Evolutionary conservation across 306 rosid species (phyloP), one percentile per base, ranked within the genome.

Genomic region (Notholithocarpus densiflorus): DNA sequence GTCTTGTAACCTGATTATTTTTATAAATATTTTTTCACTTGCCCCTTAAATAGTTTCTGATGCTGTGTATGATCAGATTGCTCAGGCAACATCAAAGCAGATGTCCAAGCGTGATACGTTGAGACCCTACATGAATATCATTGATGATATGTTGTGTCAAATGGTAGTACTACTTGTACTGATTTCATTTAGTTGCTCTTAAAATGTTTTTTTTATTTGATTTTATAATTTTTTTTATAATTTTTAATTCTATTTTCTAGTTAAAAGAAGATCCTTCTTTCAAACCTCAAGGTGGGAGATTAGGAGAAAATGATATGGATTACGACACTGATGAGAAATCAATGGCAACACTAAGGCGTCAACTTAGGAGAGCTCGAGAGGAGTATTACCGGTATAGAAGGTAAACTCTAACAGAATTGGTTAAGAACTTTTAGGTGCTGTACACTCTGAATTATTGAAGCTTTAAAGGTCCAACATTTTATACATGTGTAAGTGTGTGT

Each of bases 291-390:
- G 98, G 99, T 80, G 98, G 98, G 19, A 90, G 56, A 79, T 86
- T 95, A 17, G 99, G 97, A 60, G 98, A 84, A 83, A 90, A 86
- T 29, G 99, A 95, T 84, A 93, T 95, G 94, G 99, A 95, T 82
- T 95, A 95, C 70, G 99, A 95, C 83, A 90, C 97, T 37, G 99
- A 95, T 68, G 97, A 95, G 84, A 95, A 95, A 85, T 93, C 99
- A 75, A 95, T 95, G 99, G 99, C 99, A 64, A 85, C 93, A 32
- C 88, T 95, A 64, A 88, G 99, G 86, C 91, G 96, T 69, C 97
- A 93, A 83, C 97, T 95, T 74, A 96, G 96, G 69, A 87, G 94
- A 84, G 90, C 99, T 77, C 86, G 87, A 76, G 99, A 93, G 81
- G 96, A 91, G 85, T 95, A 95, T 89, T 91, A 89, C 80, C 92